Base-by-base conservation (phyloP, 805 yeast genomes). In the Candida quercuum region DNA sequence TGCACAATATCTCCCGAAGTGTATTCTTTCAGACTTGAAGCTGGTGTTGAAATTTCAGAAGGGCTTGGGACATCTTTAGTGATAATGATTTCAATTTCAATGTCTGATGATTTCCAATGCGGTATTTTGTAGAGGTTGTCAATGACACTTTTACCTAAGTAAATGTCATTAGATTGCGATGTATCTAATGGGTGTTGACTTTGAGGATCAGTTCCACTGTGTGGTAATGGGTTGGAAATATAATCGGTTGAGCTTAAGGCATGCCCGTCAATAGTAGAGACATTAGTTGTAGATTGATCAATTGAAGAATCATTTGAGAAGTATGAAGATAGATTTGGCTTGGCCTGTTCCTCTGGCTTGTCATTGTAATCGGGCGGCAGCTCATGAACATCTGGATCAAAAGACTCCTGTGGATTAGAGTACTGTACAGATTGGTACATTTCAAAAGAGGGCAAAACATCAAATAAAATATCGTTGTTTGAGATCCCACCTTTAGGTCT, bases 1-100 rank as follows among this genome's bases (percentile, higher is more conserved):
- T 74, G 70, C 11, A 82, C 64, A 16, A 66, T 64, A 51, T 81
- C 88, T 14, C 86, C 86, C 11, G 81, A 78, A 15, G 74, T 74
- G 51, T 73, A 82, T 52, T 78, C 85, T 41, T 67, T 65, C 21
- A 72, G 49, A 23, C 56, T 68, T 54, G 33, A 73, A 60, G 29
- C 57, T 3, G 35, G 28, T 24, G 43, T 48, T 4, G 39, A 23
- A 22, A 40, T 46, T 19, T 48, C 51, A 37, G 67, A 55, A 0
- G 78, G 76, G 25, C 51, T 54, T 0, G 80, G 74, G 1, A 72
- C 69, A 18, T 61, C 59, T 45, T 76, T 76, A 1, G 81, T 72
- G 6, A 76, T 71, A 39, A 54, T 64, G n/a, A 77, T 71, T 40
- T 68, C 71, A 20, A 76, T 63, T 12, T 69, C 71, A 5, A 72